Base-by-base conservation (phyloP, 129 eudicot genomes). In the Escallonia rubra region DNA sequence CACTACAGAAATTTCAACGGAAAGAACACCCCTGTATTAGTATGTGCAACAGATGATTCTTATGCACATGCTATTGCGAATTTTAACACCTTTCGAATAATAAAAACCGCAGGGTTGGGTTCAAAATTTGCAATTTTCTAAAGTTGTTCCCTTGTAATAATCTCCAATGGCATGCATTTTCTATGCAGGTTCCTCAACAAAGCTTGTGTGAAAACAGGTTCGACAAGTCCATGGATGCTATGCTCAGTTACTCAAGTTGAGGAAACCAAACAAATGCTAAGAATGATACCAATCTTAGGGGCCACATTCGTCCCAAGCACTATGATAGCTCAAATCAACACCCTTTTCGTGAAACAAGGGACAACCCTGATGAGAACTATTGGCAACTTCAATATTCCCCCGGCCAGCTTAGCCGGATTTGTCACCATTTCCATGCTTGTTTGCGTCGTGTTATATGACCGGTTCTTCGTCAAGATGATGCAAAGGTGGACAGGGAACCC, bases 291-390 rank as follows among this genome's bases (percentile, higher is more conserved):
- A 4, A 77, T 77, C 16, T 39, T 70, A 38, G 11, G 50, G 5
- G 61, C 64, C 13, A 70, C 72, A 50, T 46, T 77, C 38, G 38
- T 77, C 9, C 81, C 81, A 1, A 77, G 81, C 68, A 65, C 68
- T 1, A 64, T 77, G 76, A 5, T 70, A 2, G 72, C 81, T 5
- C 72, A 77, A 38, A 34, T 59, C 14, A 41, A 38, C 46, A 70
- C 81, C 48, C 71, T 77, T 39, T 77, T 77, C 41, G 67, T 77
- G 64, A 77, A 77, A 55, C 81, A 77, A 59, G 81, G 76, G 55
- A 71, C 76, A 8, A 77, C 76, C 2, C 72, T 77, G 2, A 12
- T 64, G 6, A 7, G 81, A 23, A n/a, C 43, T 57, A 47, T 77
- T 3, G 73, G 76, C 51, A 43, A 43, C 63, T 76, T 76, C 76